A percentile compares a stretch with the other conserved stretches of the same genome.
Evolutionary conservation across 805 yeast species (phyloP).

Genomic region (Sugiyamaella americana): DNA sequence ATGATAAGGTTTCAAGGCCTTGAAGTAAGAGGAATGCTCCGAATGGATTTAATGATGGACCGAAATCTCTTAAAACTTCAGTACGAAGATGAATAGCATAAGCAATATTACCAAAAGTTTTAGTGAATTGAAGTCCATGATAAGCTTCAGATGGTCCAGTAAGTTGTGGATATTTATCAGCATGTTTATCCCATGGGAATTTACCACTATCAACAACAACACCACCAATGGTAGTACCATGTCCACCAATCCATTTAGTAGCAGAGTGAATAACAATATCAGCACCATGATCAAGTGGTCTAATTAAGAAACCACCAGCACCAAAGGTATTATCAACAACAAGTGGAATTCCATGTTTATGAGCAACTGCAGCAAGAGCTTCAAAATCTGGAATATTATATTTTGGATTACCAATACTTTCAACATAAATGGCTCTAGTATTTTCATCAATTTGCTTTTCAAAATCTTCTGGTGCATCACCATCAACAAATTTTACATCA

Average conservation of each 20-base stretch:
- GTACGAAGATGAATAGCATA: constrained; percentile 74
- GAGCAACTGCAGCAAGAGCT: constrained; percentile 67
- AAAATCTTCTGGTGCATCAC: constrained; percentile 68
- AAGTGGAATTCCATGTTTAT: constrained; percentile 79
- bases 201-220: constrained; percentile 85
- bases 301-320: constrained; percentile 86
- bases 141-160: constrained; percentile 88
- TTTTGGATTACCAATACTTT: constrained; percentile 88
- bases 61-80: constrained; percentile 85
- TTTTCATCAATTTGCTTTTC: constrained; percentile 69
- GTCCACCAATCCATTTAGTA: constrained; percentile 97
- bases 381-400: constrained; percentile 90
- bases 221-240: constrained; percentile 93
- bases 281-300: constrained; percentile 84
- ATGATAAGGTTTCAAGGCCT: constrained; percentile 90
- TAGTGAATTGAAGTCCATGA: constrained; percentile 80
- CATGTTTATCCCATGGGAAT: constrained; percentile 83
- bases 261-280: constrained; percentile 92
- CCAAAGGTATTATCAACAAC: constrained; percentile 96
- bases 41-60: constrained; percentile 85
- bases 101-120: constrained; percentile 74
- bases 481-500: constrained; percentile 76
- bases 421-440: constrained; percentile 86
- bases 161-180: constrained; percentile 86
- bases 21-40: constrained; percentile 79